phyloP scores from a whole-genome alignment of 441 rosid species.

The Adansonia madagascariensis region DNA sequence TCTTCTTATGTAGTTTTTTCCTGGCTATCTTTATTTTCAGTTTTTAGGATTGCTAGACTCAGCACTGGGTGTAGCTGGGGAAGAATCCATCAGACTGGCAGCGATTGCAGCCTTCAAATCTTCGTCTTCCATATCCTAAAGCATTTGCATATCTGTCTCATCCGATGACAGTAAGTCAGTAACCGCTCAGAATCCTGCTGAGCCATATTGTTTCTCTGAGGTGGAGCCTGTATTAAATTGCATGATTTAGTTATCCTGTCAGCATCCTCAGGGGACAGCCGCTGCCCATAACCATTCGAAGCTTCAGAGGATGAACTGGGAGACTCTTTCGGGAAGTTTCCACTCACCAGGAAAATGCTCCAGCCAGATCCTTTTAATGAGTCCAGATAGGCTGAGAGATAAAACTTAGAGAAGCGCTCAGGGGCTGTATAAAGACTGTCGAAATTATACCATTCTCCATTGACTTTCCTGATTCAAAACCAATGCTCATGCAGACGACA shows the following conservation, averaged over 20 bases:
- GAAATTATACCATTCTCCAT: constrained; percentile 94
- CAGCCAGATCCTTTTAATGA: constrained; percentile 83
- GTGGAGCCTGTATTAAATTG: constrained; percentile 41
- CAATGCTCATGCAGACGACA: constrained; percentile 95
- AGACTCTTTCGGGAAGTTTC: constrained; percentile 83
- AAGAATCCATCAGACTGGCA: constrained; percentile 77
- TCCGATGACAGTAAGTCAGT: constrained; percentile 36
- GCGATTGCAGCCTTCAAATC: constrained; percentile 90
- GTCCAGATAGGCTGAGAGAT: constrained; percentile 84
- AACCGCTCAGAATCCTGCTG: constrained; percentile 42
- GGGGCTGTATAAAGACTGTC: constrained; percentile 92
- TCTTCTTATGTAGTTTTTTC: constrained; percentile 40
- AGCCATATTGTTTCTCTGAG: constrained; percentile 36
- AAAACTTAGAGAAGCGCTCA: constrained; percentile 81
- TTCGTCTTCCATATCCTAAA: constrained; percentile 67
- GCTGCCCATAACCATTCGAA: constrained; percentile 79
- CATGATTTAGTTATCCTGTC: constrained; percentile 76
- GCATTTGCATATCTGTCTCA: constrained; percentile 44
- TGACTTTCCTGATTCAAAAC: constrained; percentile 90
- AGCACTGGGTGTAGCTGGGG: constrained; percentile 40
- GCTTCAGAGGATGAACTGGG: constrained; percentile 71
- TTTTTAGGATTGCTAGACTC: constrained; percentile 41
- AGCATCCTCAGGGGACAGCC: constrained; percentile 88
- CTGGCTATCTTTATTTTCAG: constrained; percentile 36
- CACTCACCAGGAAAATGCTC: constrained; percentile 89